Conservation (phyloP, 139 green algal genomes). For the Haematococcus lacustris region DNA sequence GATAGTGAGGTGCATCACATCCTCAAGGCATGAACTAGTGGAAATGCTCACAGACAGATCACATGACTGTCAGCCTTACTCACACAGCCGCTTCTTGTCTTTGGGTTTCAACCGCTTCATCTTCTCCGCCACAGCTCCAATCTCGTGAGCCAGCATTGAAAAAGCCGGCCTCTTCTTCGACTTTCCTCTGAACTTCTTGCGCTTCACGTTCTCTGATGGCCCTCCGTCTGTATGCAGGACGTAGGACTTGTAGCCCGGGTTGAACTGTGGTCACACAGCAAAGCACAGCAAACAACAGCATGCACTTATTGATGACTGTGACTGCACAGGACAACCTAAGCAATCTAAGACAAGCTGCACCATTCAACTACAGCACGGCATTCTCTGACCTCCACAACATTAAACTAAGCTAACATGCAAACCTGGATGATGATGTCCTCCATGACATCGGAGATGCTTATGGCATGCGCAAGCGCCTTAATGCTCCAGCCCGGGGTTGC, state of each 20-base stretch:
- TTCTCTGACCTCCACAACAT: too few relatives aligned
- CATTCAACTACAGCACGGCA: too few relatives aligned
- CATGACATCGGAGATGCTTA: constrained; percentile 82
- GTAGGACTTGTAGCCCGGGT: constrained; percentile 85
- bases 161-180: constrained; percentile 16
- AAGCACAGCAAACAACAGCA: neutral
- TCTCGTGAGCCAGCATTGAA: neutral
- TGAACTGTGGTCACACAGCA: constrained; percentile 66
- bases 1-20: too few relatives aligned
- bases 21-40: too few relatives aligned
- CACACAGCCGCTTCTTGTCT: too few relatives aligned
- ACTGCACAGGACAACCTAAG: neutral
- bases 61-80: too few relatives aligned
- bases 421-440: constrained; percentile 81
- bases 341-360: too few relatives aligned
- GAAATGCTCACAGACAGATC: too few relatives aligned
- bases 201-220: constrained; percentile 47
- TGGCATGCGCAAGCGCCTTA: constrained; percentile 68
- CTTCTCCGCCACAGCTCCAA: neutral
- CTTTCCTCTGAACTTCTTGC: constrained; percentile 40
- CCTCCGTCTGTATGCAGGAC: constrained; percentile 80
- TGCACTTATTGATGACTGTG: neutral
- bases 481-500: constrained; percentile 11
- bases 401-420: too few relatives aligned
- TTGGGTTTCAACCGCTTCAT: too few relatives aligned